phyloP scores from a whole-genome alignment of 805 yeast species.

The Pichia occidentalis region DNA sequence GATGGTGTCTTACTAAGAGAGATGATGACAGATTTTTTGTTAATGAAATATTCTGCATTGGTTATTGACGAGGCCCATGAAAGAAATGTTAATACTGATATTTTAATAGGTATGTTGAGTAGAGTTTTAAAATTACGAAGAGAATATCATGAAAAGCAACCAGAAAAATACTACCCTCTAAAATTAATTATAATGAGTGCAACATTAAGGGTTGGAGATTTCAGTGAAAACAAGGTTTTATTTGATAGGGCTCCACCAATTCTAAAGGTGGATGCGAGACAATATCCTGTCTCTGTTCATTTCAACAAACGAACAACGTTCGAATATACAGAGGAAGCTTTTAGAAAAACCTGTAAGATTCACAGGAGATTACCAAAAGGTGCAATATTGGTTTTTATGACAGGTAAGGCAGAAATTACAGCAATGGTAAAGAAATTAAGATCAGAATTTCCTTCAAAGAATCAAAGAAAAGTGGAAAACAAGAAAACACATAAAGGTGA shows the following conservation, averaged over 20 bases:
- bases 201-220: slow-evolving; percentile 87
- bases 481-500: slow-evolving; percentile 3
- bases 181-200: slow-evolving; percentile 96
- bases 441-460: slow-evolving; percentile 56
- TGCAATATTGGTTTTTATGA: slow-evolving; percentile 82
- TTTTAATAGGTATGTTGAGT: slow-evolving; percentile 88
- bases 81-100: slow-evolving; percentile 92
- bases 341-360: slow-evolving; percentile 76
- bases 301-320: slow-evolving; percentile 74
- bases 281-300: slow-evolving; percentile 87
- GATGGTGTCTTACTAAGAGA: slow-evolving; percentile 92
- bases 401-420: slow-evolving; percentile 91
- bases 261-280: slow-evolving; percentile 85
- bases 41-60: slow-evolving; percentile 77
- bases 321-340: slow-evolving; percentile 83
- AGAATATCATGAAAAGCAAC: slow-evolving; percentile 42
- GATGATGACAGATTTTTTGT: slow-evolving; percentile 79
- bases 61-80: slow-evolving; percentile 98
- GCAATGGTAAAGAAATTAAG: slow-evolving; percentile 65
- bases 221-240: slow-evolving; percentile 69
- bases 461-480: slow-evolving; percentile 17
- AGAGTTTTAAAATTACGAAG: slow-evolving; percentile 73
- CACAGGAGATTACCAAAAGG: slow-evolving; percentile 88
- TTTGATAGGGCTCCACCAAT: slow-evolving; percentile 80
- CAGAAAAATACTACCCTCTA: slow-evolving; percentile 48